Percentiles rank a stretch among this genome's conserved stretches.
Conservation (phyloP, 2,329 filamentous ascomycete species). For the Phaeosphaeriaceae sp. region DNA sequence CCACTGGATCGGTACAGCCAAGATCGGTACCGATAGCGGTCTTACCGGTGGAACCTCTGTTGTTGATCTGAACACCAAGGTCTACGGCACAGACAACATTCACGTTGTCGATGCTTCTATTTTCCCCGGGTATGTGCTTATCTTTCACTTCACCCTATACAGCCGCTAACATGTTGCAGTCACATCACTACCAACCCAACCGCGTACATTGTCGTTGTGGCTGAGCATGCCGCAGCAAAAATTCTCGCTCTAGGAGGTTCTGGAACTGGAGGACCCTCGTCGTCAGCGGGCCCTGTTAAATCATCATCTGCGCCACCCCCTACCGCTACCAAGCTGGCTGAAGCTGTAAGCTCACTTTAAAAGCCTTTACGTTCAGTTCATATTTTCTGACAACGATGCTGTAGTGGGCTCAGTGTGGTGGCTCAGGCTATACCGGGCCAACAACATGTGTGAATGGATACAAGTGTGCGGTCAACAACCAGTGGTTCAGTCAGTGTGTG, state of each 20-base stretch:
- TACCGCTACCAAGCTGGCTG: constrained; percentile 1
- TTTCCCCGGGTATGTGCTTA: constrained; percentile 48
- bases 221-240: constrained; percentile 48
- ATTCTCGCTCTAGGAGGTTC: constrained; percentile 37
- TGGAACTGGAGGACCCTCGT: constrained; percentile 8
- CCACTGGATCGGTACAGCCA: constrained; percentile 63
- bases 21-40: constrained; percentile 56
- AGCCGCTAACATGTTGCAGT: constrained; percentile 24
- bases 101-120: constrained; percentile 57
- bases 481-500: constrained; percentile 15
- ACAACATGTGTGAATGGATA: constrained; percentile 24
- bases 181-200: constrained; percentile 48
- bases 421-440: constrained; percentile 22
- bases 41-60: constrained; percentile 53
- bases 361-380: background rate
- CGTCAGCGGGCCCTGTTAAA: constrained; percentile 4
- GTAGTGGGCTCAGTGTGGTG: constrained; percentile 26
- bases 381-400: background rate
- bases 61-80: constrained; percentile 58
- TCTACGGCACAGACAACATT: constrained; percentile 55
- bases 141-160: background rate
- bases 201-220: constrained; percentile 45
- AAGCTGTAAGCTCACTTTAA: constrained; percentile 1
- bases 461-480: constrained; percentile 14
- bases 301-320: constrained; percentile 9